phyloP scores from a whole-genome alignment of 1,284 basidiomycete genomes.

The Apiotrichum akiyoshidainum region DNA sequence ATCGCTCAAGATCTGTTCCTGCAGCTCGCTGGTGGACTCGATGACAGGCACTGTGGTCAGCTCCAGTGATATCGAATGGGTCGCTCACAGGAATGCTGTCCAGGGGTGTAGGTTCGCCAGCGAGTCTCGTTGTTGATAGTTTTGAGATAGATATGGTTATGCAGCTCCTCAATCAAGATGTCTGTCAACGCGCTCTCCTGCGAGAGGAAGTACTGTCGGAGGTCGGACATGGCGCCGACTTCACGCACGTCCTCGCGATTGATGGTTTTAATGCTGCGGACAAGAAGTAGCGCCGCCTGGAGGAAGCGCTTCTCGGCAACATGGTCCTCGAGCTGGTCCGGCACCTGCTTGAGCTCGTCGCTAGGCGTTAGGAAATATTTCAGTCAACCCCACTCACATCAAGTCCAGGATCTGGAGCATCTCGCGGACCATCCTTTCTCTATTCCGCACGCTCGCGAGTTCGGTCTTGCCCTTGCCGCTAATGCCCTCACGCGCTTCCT shows the following conservation, averaged over 20 bases:
- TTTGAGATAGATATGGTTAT: conserved; percentile 96
- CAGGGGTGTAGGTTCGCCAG: conserved; percentile 79
- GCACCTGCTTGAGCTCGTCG: conserved; percentile 84
- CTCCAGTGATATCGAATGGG: neutral
- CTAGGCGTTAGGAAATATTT: conserved; percentile 53
- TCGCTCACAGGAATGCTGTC: conserved; percentile 65
- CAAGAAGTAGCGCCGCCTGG: conserved; percentile 82
- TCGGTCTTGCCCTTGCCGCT: conserved; percentile 59
- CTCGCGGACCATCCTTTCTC: conserved; percentile 79
- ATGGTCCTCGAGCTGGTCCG: conserved; percentile 87
- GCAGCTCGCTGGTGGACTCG: neutral
- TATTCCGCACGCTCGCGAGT: conserved; percentile 76
- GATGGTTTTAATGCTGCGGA: conserved; percentile 83
- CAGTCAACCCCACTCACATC: conserved; percentile 62
- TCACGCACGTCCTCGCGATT: conserved; percentile 90
- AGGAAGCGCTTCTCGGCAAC: conserved; percentile 93
- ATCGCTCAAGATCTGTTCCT: neutral
- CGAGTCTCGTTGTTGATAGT: conserved; percentile 92
- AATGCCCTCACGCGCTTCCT: conserved; percentile 56
- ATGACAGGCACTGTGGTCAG: conserved; percentile 20
- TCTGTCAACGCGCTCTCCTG: conserved; percentile 91
- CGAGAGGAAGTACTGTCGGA: conserved; percentile 76
- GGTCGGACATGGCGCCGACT: conserved; percentile 86
- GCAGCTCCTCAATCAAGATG: conserved; percentile 91
- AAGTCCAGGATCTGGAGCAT: conserved; percentile 86